Base-by-base conservation (phyloP, 495 filamentous ascomycete species). In the Aspergillus kassunensis region DNA sequence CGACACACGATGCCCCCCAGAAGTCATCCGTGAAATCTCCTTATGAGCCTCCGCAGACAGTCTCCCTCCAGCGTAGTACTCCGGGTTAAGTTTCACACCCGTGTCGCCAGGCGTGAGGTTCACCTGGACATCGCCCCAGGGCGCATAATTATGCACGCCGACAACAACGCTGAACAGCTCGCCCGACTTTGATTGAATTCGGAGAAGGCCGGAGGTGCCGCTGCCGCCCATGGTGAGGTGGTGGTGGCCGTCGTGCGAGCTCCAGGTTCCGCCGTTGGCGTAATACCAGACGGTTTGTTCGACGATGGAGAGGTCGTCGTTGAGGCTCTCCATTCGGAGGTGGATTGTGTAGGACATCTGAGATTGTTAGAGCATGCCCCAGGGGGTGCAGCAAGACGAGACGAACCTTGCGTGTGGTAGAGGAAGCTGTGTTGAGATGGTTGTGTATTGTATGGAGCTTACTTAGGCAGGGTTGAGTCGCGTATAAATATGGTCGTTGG, bases 271-370 rank as follows among this genome's bases (percentile, higher is more conserved):
- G n/a, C 47, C 47, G 47, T 39, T 39, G 20, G 33, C 47, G 39
- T 50, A 50, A 21, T 50, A 18, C 34, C 34, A 50, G 34, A 18
- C 25, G 47, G 47, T 27, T 16, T 50, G 40, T 27, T 50, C 47
- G 47, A 50, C 47, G 24, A 50, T 25, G 11, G 8, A 29, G 34
- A 50, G 47, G 47, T 34, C 21, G 25, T 41, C 20, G 20, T 20
- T 50, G 4, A n/a, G 11, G 47, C 37, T 50, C 8, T 25, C 21
- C 15, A 50, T 15, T 15, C 34, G 20, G 33, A 40, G 20, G 25
- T 19, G 21, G 35, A 50, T 50, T 5, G 34, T 50, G 47, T 50
- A 50, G 34, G 47, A 39, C 47, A 50, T 50, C 34, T 37, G 18
- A 27, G 4, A 4, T 4, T 4, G 24, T 27, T 27, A 27, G 24